Base-by-base conservation (phyloP, 2,329 filamentous ascomycete genomes). In the Hypoxylon sp. region DNA sequence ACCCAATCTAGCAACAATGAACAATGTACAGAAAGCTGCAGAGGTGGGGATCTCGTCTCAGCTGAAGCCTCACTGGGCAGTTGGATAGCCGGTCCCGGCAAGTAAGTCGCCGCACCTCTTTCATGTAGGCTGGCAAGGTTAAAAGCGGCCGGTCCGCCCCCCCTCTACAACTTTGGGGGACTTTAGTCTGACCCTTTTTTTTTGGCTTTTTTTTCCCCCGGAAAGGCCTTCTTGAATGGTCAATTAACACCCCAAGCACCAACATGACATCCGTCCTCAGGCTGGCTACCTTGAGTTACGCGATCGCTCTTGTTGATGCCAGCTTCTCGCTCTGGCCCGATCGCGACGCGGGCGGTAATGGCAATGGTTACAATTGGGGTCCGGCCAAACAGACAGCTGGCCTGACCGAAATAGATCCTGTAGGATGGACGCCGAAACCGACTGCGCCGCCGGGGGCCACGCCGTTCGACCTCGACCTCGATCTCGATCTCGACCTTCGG, bases 261-360 rank as follows among this genome's bases (percentile, higher is more conserved):
- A 69, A 68, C 64, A 74, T 74, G 73, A 68, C 68, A 66, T 69
- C 69, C 66, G 66, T 65, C 62, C 69, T 71, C 65, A 73, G 70
- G 67, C 70, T 74, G 71, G 70, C 69, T 51, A 62, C 69, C 59
- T 67, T 74, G 68, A 70, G 69, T 67, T 72, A 65, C 62, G 71
- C 68, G 62, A 65, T 73, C 65, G 68, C 65, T 46, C 57, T 49
- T 56, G 69, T 68, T 43, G 56, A 72, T 64, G 73, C 71, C 37
- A 67, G 68, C 53, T 66, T 71, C 61, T 65, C 70, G 32, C 59
- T 50, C 22, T 46, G 68, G 54, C 52, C 60, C 46, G 61, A 56
- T 46, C 44, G 52, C 58, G 19, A 68, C 65, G 62, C 67, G 56
- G 67, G 24, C 24, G 7, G 7, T 26, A 7, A n/a, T n/a, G n/a